Evolutionary conservation across 176 grass and related monocot genomes (phyloP), one percentile per base, ranked within the genome.

Genomic region (Carex kokanica): DNA sequence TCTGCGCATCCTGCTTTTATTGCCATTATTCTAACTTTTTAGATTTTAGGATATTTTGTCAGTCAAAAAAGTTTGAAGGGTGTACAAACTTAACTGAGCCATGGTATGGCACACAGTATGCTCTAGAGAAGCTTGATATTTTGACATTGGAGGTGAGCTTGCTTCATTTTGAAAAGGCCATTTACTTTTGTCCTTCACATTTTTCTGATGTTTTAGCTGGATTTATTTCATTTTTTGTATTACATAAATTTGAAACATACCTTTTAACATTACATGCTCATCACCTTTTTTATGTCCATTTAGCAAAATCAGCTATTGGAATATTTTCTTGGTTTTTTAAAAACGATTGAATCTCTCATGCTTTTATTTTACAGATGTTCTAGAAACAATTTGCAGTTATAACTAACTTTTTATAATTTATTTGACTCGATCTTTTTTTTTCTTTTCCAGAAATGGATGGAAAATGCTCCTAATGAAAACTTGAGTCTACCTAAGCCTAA

Each of bases 401-500:
- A 27, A 16, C 31, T 8, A 77, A 77, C 14, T 77, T 77, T 24
- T 54, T 77, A 13, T 16, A 12, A 54, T 77, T 47, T 9, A 77
- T 32, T 77, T 77, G 21, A 32, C 49, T 54, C 15, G 18, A n/a
- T n/a, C n/a, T n/a, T n/a, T n/a, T n/a, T 55, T 27, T 43, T 85
- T 86, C 59, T 86, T 74, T 82, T 84, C 58, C 86, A 94, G 92
- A 89, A 98, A 83, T 98, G 95, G 95, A 53, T 95, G 85, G 80
- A 86, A 41, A 93, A 89, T 64, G 89, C 92, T 88, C 95, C 92
- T 32, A 60, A 90, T 54, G 86, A 91, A 62, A 85, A 86, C 86
- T 81, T 98, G 83, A 88, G 91, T 84, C 88, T 98, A 65, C 95
- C 91, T 79, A 98, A 95, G 69, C 89, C 14, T 82, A 98, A 98